Conservation (phyloP, 2,329 filamentous ascomycete genomes). For the Fusarium sublunatum region DNA sequence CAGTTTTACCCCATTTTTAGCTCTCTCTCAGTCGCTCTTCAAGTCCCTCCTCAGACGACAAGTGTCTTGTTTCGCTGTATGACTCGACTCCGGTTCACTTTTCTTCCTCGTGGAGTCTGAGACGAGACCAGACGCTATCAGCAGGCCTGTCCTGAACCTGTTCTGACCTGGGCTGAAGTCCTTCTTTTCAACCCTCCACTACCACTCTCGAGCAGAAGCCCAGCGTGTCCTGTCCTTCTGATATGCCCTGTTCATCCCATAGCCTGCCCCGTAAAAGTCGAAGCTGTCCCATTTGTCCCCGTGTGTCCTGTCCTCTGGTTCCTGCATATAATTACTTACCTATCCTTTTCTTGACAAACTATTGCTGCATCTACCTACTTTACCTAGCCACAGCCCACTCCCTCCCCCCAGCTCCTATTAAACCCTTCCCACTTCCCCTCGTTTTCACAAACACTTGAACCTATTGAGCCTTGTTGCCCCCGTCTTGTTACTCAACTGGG, state of each 20-base stretch:
- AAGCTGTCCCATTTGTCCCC: constrained; percentile 21
- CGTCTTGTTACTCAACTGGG: constrained; percentile 10
- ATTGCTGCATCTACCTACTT: constrained; percentile 26
- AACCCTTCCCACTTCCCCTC: constrained; percentile 26
- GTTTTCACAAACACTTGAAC: constrained; percentile 1
- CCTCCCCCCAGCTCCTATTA: constrained; percentile 32
- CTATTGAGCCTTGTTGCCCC: constrained; percentile 4
- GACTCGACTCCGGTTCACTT: constrained; percentile 44
- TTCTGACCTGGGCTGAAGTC: constrained; percentile 31
- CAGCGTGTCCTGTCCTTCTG: constrained; percentile 44
- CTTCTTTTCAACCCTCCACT: constrained; percentile 39
- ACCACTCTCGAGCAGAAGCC: constrained; percentile 18
- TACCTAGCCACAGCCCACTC: constrained; percentile 38
- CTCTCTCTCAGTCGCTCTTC: not conserved
- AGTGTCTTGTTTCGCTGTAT: constrained; percentile 36
- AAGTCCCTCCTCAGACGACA: constrained; percentile 23
- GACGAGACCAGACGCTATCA: constrained; percentile 51
- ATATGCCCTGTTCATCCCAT: constrained; percentile 32
- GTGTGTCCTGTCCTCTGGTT: constrained; percentile 25
- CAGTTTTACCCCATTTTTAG: constrained; percentile 17
- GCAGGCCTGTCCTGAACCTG: constrained; percentile 50
- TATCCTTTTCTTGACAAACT: constrained; percentile 10
- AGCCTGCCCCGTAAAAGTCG: constrained; percentile 35
- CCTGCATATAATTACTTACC: constrained; percentile 41
- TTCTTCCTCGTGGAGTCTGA: constrained; percentile 53